Base-by-base conservation (phyloP, 192 early-diverging fungal species). In the Paraglomus brasilianum region DNA sequence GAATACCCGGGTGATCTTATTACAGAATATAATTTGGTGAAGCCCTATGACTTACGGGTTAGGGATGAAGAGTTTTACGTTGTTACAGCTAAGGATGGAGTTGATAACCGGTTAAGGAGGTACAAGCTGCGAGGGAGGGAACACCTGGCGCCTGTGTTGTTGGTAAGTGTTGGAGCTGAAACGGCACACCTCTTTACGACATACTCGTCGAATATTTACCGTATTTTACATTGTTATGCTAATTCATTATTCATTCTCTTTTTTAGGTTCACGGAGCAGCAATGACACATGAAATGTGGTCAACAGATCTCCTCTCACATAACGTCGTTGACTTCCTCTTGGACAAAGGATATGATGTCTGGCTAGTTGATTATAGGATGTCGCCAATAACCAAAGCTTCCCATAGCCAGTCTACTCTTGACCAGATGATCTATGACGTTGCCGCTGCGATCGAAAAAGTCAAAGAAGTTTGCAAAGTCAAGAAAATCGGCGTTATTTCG, bases 301-400 rank as follows among this genome's bases (percentile, higher is more conserved):
- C 76, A 8, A 78, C 76, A 13, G 47, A 64, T 4, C 62, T 78
- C 69, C 70, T 74, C 30, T 69, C 67, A 6, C 76, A 78, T 49
- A 78, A 74, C 53, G 24, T 78, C 56, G 72, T 71, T 47, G 76
- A 78, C 69, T 78, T 62, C 50, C 57, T 78, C 24, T n/a, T 78
- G 19, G 66, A 67, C 8, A 42, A 78, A 15, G 76, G 72, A 11
- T 78, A 78, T 24, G 76, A 78, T 57, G 76, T 74, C 62, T 78
- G 72, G 69, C 57, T 78, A 19, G 69, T 70, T 1, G 76, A 78
- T 53, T 74, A 70, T 67, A 68, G 76, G 47, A 52, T 41, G 40
- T 78, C 76, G 6, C 52, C 66, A 40, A 13, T 62, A 7, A 57
- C 72, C 19, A 41, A 55, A 17, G 67, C 69, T 11, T 72, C 70